phyloP scores from a whole-genome alignment of 345 rosid genomes.

The Noccaea caerulescens region DNA sequence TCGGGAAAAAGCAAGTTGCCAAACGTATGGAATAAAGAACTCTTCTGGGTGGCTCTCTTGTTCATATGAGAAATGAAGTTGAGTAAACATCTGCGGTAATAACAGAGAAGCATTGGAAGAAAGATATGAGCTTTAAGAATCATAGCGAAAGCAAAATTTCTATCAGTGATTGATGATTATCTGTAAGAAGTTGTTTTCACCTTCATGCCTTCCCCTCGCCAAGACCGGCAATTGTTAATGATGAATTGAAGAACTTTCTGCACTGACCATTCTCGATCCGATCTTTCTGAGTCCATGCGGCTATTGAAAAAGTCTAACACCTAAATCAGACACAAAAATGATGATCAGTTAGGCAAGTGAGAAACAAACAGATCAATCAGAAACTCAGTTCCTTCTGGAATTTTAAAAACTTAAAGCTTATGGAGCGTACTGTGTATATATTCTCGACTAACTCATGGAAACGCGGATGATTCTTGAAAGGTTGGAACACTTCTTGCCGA shows the following conservation, averaged over 20 bases:
- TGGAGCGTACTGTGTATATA: conserved; percentile 65
- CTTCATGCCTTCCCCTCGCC: conserved; percentile 99
- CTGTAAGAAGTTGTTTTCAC: conserved; percentile 43
- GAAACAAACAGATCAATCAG: conserved; percentile 11
- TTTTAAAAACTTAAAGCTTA: conserved; percentile 21
- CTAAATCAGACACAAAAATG: conserved; percentile 44
- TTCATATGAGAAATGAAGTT: conserved; percentile 92
- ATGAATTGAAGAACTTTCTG: conserved; percentile 87
- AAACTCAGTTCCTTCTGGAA: conserved; percentile 1
- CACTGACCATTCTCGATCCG: conserved; percentile 93
- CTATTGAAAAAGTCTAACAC: conserved; percentile 90
- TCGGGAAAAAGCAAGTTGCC: conserved; percentile 74
- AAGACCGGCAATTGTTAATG: conserved; percentile 75
- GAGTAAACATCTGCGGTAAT: conserved; percentile 81
- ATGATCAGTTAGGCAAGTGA: conserved; percentile 16
- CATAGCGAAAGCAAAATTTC: not conserved
- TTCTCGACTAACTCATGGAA: conserved; percentile 92
- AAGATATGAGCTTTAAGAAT: not conserved
- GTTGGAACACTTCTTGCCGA: conserved; percentile 94
- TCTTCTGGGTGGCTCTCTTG: conserved; percentile 99
- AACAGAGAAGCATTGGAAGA: conserved; percentile 4
- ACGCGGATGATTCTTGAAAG: conserved; percentile 86
- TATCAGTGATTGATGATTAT: not conserved
- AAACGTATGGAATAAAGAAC: conserved; percentile 91
- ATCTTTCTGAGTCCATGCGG: conserved; percentile 84